Percentiles rank a stretch among this genome's conserved stretches.
phyloP scores from a whole-genome alignment of 768 basidiomycete genomes.

The Termitomyces sp. region DNA sequence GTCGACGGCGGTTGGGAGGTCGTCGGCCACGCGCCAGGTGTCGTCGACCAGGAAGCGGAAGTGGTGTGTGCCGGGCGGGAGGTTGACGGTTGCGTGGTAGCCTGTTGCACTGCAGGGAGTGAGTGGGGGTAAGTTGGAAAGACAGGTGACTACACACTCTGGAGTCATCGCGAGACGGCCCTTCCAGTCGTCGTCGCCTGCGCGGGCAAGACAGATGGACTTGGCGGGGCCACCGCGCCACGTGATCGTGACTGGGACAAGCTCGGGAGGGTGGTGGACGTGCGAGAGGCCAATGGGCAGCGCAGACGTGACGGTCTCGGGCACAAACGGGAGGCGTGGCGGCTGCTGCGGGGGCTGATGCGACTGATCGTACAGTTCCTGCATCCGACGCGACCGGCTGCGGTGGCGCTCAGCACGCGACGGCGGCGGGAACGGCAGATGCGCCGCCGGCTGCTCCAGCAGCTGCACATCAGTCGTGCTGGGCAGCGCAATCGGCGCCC shows the following conservation, averaged over 20 bases:
- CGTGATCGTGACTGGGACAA: conserved; percentile 47
- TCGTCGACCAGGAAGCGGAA: conserved; percentile 95
- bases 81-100: conserved; percentile 37
- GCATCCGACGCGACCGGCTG: conserved; percentile 32
- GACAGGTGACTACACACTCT: conserved; percentile 42
- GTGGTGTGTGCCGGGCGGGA: conserved; percentile 90
- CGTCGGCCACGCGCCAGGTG: conserved; percentile 73
- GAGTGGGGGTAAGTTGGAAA: no score
- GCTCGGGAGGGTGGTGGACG: conserved; percentile 24
- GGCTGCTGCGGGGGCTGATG: conserved; percentile 10
- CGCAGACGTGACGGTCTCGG: conserved; percentile 59
- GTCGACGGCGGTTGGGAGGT: conserved; percentile 82
- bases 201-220: conserved; percentile 64
- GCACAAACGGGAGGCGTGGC: conserved; percentile 33
- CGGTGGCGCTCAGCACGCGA: conserved; percentile 23
- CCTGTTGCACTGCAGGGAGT: conserved; percentile 22
- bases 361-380: conserved; percentile 40
- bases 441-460: conserved; percentile 1
- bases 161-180: conserved; percentile 62
- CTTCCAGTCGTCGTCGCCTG: conserved; percentile 76
- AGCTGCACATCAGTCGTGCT: conserved; percentile 28
- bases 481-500: conserved; percentile 25
- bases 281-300: conserved; percentile 54
- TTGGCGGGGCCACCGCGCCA: conserved; percentile 63
- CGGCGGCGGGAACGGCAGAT: conserved; percentile 13